Evolutionary conservation across 768 basidiomycete genomes (phyloP), one percentile per base, ranked within the genome.

Genomic region (Naematelia aurantialba): DNA sequence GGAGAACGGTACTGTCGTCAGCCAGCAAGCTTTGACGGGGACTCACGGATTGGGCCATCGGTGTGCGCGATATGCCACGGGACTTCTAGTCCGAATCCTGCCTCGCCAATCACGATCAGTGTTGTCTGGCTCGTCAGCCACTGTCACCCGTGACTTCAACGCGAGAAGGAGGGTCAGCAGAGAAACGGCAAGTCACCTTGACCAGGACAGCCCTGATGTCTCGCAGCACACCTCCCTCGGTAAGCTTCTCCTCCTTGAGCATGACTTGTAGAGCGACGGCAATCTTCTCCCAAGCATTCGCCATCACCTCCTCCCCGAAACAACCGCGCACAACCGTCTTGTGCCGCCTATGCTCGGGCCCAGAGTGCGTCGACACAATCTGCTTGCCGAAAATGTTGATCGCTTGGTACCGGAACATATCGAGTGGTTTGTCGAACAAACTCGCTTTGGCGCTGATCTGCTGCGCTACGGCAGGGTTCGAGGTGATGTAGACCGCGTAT

Each of bases 381-480:
- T 63, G 62, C 24, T 30, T 47, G 24, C 68, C 68, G 49, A 64
- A 69, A 5, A 64, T 34, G 52, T 66, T 54, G 21, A 67, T 52
- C 4, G 55, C 49, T 13, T 29, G 54, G 49, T 64, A 66, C 21
- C 65, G 53, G 29, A 57, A 52, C 44, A 58, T 31, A 17, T 45
- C 17, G n/a, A 52, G 39, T 2, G 68, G 62, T 44, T 67, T 69
- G 31, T 30, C 24, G 50, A 60, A 67, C 4, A 21, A 22, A 1
- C 27, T 25, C 12, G 58, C 47, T 22, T 53, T 51, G 21, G 26
- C 26, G 21, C 52, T 50, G 19, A 67, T 52, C 12, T 25, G 50
- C 4, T 44, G 22, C 4, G 54, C 47, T 19, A 58, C 27, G 0
- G 25, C 8, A 1, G 68, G 65, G 17, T 45, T 52, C 17, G 62